Percentiles rank a stretch among this genome's conserved stretches.
These are phyloP conservation scores for grape (Vitis vinifera) DNA, from an alignment of 164 flowering plant species.

Conservation along the genomic window DNA sequence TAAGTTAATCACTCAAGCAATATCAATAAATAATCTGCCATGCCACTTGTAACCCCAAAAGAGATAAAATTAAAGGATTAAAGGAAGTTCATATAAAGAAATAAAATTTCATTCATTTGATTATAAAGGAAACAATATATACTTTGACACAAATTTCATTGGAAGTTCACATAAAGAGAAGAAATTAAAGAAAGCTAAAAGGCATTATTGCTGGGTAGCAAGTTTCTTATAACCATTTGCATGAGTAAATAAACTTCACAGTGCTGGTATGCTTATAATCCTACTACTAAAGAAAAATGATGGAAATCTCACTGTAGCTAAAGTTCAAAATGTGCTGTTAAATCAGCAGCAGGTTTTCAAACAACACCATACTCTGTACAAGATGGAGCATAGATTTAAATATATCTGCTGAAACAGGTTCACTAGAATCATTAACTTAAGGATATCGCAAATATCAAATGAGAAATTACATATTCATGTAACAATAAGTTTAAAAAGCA, in stretches of 20 bases:
- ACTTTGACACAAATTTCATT: neutral
- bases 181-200: neutral
- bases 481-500: neutral
- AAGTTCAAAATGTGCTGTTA: neutral
- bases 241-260: neutral
- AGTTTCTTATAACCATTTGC: neutral
- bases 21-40: too few relatives aligned
- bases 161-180: neutral
- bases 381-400: neutral
- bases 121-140: neutral
- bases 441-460: neutral
- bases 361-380: neutral
- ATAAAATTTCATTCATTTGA: too few relatives aligned
- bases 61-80: too few relatives aligned
- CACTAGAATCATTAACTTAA: neutral
- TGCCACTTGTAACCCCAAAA: too few relatives aligned
- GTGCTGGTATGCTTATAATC: neutral
- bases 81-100: too few relatives aligned
- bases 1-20: too few relatives aligned
- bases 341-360: neutral
- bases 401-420: neutral
- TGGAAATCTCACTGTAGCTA: neutral
- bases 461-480: too few relatives aligned
- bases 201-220: neutral
- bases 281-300: neutral